Conservation (phyloP, 495 filamentous ascomycete species). For the Penicillium ucsense region DNA sequence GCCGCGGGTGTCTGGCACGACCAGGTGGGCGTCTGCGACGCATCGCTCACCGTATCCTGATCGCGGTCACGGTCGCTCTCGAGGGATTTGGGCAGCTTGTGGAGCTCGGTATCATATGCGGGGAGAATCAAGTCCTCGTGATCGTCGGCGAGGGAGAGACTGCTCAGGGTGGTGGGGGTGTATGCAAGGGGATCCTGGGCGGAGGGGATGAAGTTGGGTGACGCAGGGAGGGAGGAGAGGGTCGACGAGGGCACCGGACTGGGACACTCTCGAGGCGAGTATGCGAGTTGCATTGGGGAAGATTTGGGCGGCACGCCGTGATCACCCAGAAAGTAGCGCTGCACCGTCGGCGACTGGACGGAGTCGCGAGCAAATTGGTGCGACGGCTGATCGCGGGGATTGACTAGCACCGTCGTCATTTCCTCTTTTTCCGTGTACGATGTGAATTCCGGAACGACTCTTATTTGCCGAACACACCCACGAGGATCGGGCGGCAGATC, state of each 20-base stretch:
- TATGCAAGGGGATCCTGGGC: conserved; percentile 20
- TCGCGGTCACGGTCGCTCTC: conserved; percentile 3
- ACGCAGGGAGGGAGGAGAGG: conserved; percentile 30
- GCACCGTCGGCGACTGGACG: conserved; percentile 31
- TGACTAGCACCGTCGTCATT: conserved; percentile 40
- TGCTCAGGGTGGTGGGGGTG: conserved; percentile 53
- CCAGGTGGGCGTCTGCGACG: conserved; percentile 8
- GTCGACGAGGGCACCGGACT: conserved; percentile 24
- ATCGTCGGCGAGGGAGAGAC: conserved; percentile 48
- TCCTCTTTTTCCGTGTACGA: not conserved
- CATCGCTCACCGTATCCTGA: conserved; percentile 10
- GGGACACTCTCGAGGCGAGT: conserved; percentile 23
- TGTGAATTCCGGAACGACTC: no score
- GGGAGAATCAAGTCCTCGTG: conserved; percentile 38
- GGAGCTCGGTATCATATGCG: conserved; percentile 42
- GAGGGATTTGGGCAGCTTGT: conserved; percentile 1
- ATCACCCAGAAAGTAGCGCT: conserved; percentile 34
- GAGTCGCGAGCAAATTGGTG: conserved; percentile 32
- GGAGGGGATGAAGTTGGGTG: conserved; percentile 26
- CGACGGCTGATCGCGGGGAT: conserved; percentile 25
- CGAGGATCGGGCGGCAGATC: no score
- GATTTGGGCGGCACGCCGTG: conserved; percentile 24
- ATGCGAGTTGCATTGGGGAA: conserved; percentile 22
- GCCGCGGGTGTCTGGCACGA: conserved; percentile 40
- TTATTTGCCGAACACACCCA: no score